Evolutionary conservation across 306 rosid species (phyloP).

Genomic region (Heteromeles arbutifolia): DNA sequence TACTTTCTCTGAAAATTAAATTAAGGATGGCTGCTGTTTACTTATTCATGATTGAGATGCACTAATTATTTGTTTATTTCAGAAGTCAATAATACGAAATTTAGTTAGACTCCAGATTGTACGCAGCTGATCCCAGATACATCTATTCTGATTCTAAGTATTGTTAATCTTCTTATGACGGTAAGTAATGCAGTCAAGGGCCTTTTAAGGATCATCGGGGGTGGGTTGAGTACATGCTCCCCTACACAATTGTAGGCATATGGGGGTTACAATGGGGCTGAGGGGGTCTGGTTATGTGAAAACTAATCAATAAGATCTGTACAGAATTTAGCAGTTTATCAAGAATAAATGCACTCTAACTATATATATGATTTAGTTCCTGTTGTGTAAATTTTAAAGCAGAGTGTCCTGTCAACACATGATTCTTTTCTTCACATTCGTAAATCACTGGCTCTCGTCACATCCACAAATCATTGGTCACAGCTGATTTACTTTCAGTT

Average conservation of each 20-base stretch:
- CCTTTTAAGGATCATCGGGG: background rate
- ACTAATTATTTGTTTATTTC: background rate
- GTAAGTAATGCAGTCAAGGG: background rate
- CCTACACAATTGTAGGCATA: background rate
- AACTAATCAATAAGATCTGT: background rate
- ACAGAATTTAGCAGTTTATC: background rate
- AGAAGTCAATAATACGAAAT: background rate
- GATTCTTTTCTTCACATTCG: background rate
- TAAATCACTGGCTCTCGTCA: background rate
- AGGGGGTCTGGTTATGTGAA: background rate
- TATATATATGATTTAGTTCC: background rate
- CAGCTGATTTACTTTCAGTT: background rate
- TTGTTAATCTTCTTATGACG: background rate
- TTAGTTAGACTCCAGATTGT: background rate
- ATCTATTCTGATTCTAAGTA: background rate
- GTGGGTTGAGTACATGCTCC: background rate
- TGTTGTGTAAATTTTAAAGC: background rate
- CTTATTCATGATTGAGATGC: background rate
- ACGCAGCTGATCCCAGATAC: background rate
- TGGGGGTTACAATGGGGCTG: background rate
- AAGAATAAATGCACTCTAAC: background rate
- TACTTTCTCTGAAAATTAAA: background rate
- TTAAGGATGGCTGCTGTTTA: background rate
- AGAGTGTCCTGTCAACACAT: background rate
- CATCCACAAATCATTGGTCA: background rate